Percentiles rank a stretch among this genome's conserved stretches.
These are phyloP conservation scores for Sporormia fimetaria DNA, from an alignment of 495 filamentous ascomycete species.

Conservation along the genomic window DNA sequence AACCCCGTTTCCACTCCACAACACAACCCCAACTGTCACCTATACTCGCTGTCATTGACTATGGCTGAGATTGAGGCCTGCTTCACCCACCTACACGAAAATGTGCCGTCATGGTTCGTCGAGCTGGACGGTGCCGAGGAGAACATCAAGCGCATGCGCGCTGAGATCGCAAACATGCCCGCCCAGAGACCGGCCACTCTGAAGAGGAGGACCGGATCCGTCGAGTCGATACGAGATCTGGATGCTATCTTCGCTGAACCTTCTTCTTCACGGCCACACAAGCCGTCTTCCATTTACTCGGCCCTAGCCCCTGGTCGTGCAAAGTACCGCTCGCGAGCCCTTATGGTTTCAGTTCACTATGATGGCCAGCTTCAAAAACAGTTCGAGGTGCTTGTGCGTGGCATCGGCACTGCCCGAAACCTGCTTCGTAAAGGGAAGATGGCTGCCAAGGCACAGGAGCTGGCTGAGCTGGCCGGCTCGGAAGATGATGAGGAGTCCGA, in stretches of 20 bases:
- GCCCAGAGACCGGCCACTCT: constrained; percentile 34
- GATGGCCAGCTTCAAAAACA: constrained; percentile 72
- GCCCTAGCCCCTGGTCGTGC: constrained; percentile 37
- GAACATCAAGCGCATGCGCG: constrained; percentile 55
- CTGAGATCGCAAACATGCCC: constrained; percentile 48
- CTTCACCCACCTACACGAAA: constrained; percentile 24
- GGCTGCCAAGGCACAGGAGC: constrained; percentile 48
- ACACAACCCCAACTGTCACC: neutral
- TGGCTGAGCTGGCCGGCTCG: constrained; percentile 38
- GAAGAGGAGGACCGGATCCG: constrained; percentile 47
- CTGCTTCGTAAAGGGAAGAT: constrained; percentile 71
- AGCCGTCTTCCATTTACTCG: constrained; percentile 49
- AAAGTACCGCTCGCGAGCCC: constrained; percentile 58
- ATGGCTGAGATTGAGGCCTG: constrained; percentile 24
- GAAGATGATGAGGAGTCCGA: constrained; percentile 29
- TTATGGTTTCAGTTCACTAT: constrained; percentile 79
- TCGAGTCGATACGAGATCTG: constrained; percentile 48
- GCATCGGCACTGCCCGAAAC: constrained; percentile 69
- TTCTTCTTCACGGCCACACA: constrained; percentile 38
- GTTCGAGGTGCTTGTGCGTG: constrained; percentile 69
- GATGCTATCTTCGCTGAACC: constrained; percentile 27
- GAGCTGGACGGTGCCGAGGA: constrained; percentile 15
- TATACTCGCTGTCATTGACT: constrained; percentile 3
- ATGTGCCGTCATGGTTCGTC: constrained; percentile 23
- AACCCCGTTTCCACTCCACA: constrained; percentile 1